Evolutionary conservation across 2,329 filamentous ascomycete genomes (phyloP), one percentile per base, ranked within the genome.

Genomic region (Sarocladium kiliense): DNA sequence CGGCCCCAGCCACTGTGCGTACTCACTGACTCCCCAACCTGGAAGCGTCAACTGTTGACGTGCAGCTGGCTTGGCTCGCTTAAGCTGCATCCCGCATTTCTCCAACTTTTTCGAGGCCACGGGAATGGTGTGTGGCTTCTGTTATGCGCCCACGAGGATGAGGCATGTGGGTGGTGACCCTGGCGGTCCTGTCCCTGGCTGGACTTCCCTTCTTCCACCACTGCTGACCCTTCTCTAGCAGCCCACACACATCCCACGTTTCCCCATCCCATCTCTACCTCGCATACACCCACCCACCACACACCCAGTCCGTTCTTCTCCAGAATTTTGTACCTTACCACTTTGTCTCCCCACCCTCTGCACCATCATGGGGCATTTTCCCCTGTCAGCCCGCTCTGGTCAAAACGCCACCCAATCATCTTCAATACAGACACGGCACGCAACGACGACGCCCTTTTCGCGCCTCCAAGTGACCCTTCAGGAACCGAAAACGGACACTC

Each of bases 81-180:
- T 51, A 51, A 51, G 47, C 44, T 49, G 44, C 47, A 51, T 51
- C 47, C 47, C 47, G 44, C 44, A 47, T 47, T 47, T 47, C 25
- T 30, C 25, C 44, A 27, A 47, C 23, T 30, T 47, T 44, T 30
- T 47, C 36, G 12, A 39, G 16, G 36, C 36, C 36, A 39, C 9
- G 9, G 30, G 30, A 16, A 16, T 39, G 36, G 36, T 39, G 36
- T 39, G 36, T 39, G 36, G 18, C 36, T 19, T 39, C 36, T 39
- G 6, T 39, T 9, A 39, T n/a, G 36, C 16, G 5, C 12, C 7
- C 36, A 39, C 5, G 9, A 39, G 18, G 36, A 39, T 9, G 36
- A 6, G 12, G 30, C 12, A 12, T 7, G 30, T 32, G 30, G 30
- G 30, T 32, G 30, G 30, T 32, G 18, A 44, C 41, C 21, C 41